These are phyloP conservation scores for Casuarina cunninghamiana DNA, from an alignment of 306 rosid species.

Conservation along the genomic window DNA sequence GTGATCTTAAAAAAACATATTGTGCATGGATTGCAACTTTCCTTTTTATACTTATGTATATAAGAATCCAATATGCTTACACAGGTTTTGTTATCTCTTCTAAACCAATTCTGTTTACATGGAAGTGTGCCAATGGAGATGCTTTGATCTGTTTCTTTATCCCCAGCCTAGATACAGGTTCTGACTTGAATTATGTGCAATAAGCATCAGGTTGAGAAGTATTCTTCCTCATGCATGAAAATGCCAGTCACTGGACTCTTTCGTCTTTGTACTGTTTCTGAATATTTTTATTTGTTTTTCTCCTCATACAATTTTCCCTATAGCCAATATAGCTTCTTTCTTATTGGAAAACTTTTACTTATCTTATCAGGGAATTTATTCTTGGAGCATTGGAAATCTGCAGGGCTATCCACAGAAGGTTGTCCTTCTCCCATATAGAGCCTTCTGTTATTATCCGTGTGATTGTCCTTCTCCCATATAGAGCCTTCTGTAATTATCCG, in stretches of 20 bases:
- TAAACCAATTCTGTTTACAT: neutral
- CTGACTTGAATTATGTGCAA: neutral
- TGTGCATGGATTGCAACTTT: neutral
- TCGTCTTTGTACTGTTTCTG: neutral
- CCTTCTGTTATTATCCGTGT: neutral
- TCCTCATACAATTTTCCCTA: neutral
- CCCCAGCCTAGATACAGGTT: neutral
- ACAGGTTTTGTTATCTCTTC: neutral
- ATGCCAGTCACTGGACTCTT: neutral
- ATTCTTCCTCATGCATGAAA: neutral
- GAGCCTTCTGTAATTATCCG: no score
- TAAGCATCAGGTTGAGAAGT: neutral
- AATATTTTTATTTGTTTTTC: neutral
- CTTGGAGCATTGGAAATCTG: slow-evolving; percentile 74
- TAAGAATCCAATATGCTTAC: neutral
- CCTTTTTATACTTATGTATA: neutral
- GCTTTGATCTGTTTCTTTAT: neutral
- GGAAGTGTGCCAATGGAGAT: neutral
- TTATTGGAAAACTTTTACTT: neutral
- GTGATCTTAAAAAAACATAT: neutral
- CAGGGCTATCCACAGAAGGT: slow-evolving; percentile 73
- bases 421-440: slow-evolving; percentile 1
- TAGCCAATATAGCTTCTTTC: neutral
- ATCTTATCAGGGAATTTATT: slow-evolving; percentile 61
- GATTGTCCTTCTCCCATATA: no score